Percentiles rank a stretch among this genome's conserved stretches.
These are phyloP conservation scores for Ophiostoma quercus DNA, from an alignment of 2,329 filamentous ascomycete species.

Conservation along the genomic window DNA sequence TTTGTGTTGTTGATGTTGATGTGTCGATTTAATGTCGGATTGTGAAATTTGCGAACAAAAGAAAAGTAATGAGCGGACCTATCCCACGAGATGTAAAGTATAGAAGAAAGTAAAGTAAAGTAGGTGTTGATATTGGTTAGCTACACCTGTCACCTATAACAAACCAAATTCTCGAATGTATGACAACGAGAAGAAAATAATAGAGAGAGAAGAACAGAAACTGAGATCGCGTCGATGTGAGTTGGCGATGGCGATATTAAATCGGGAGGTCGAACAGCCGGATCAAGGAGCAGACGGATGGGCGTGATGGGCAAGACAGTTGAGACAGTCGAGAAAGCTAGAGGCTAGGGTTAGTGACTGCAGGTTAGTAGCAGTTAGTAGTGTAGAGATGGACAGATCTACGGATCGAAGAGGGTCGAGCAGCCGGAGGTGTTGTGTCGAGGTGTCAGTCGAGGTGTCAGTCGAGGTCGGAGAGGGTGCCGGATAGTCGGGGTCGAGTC, in stretches of 20 bases:
- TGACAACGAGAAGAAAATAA: neutral
- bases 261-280: neutral
- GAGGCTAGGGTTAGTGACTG: neutral
- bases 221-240: neutral
- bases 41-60: neutral
- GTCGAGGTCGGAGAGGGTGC: neutral
- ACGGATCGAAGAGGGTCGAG: neutral
- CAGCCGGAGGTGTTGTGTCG: neutral
- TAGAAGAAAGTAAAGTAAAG: neutral
- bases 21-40: neutral
- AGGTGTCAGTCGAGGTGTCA: neutral
- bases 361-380: neutral
- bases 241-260: conserved; percentile 4
- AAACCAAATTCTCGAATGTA: neutral
- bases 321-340: neutral
- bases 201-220: neutral
- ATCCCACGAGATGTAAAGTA: conserved; percentile 6
- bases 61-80: neutral
- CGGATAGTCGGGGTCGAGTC: neutral
- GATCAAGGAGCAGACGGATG: neutral
- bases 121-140: conserved; percentile 3
- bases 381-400: neutral
- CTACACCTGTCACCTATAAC: conserved; percentile 11
- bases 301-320: neutral
- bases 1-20: neutral